Evolutionary conservation across 1,284 basidiomycete genomes (phyloP), one percentile per base, ranked within the genome.

Genomic region (Phellinidium pouzarii): DNA sequence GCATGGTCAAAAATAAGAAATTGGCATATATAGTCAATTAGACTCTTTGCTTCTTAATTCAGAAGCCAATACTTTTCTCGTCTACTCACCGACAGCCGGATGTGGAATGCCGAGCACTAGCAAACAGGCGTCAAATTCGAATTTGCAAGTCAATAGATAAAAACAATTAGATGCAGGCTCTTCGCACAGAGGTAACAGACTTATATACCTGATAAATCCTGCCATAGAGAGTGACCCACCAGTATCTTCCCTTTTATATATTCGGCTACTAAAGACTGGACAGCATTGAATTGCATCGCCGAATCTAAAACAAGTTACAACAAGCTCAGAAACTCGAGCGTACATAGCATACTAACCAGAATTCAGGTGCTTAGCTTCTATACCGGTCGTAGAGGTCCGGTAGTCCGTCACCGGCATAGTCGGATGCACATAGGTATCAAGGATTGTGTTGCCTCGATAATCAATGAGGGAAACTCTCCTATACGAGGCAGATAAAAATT

Each of bases 81-180:
- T 11, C 12, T 7, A 46, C 55, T 29, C 40, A 57, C 55, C 52
- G n/a, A 84, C 80, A 8, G 87, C 85, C 22, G 80, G 78, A 66
- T 90, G 87, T 11, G 85, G 82, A 55, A 91, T 80, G n/a, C 87
- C 87, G 48, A 90, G 74, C 19, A 91, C 87, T 87, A 59, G 2
- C 34, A 48, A 53, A 46, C 59, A 50, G 46, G 47, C 36, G 48
- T 48, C 38, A 54, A 57, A 44, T 22, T n/a, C 53, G 44, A 51
- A 38, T 23, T 37, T 17, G 40, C 50, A 49, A n/a, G n/a, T n/a
- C n/a, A n/a, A n/a, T n/a, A n/a, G n/a, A n/a, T n/a, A n/a, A n/a
- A n/a, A n/a, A n/a, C n/a, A n/a, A n/a, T n/a, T n/a, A n/a, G n/a
- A n/a, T n/a, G n/a, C n/a, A n/a, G n/a, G n/a, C 40, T 45, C 53